Evolutionary conservation across 495 filamentous ascomycete species (phyloP), one percentile per base, ranked within the genome.

Genomic region (Platismatia glauca): DNA sequence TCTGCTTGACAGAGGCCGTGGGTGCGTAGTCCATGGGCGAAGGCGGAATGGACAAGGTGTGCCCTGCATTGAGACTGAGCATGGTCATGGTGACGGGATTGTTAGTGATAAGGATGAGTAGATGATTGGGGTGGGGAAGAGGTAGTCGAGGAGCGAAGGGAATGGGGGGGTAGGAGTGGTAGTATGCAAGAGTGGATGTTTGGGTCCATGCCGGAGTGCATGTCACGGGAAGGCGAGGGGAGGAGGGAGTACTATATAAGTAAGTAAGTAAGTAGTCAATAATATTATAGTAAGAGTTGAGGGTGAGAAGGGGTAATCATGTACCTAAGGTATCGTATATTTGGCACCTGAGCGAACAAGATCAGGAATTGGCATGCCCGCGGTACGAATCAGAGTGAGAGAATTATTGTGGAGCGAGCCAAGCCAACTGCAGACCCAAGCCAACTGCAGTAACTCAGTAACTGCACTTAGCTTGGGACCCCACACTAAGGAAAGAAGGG

Each of bases 61-160:
- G 66, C 59, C 63, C 55, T 70, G 76, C 73, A 34, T 74, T 76
- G 60, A 77, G 4, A 57, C 74, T 77, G 61, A 81, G 69, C 79
- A 80, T 80, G 65, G 57, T 76, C 60, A 66, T 62, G 37, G 58
- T 67, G 55, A 61, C 7, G 16, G 1, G n/a, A 8, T 6, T 20
- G 7, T 52, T 22, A 43, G 38, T 20, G 29, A 57, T 22, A 46
- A 60, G 59, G 44, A 18, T 50, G 7, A 39, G 53, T 29, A 60
- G 44, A 59, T 52, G 29, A 18, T 38, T 41, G 29, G 13, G 6
- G 50, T 33, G 1, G 59, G 27, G 35, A 44, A 41, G 20, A 20
- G n/a, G 50, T n/a, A 22, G 15, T 18, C 8, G 46, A 55, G 33
- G n/a, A 55, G 37, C 4, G 38, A 43, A 27, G 44, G 50, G 4